Evolutionary conservation across 192 early-diverging fungal genomes (phyloP).

Genomic region (Umbelopsis sp.): DNA sequence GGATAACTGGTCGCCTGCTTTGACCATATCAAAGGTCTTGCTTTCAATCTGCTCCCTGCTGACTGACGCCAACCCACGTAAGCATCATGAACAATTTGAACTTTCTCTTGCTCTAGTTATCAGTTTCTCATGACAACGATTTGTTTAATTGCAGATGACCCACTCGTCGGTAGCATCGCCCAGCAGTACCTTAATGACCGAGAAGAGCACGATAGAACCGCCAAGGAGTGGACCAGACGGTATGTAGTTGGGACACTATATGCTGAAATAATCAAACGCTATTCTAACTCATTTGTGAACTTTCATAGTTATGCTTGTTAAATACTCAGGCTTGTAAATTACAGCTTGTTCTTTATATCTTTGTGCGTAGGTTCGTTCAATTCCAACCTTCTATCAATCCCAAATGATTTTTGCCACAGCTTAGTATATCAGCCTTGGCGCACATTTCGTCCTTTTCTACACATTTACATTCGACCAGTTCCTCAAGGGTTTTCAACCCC

Average conservation of each 20-base stretch:
- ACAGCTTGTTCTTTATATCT: neutral
- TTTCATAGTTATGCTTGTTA: constrained; percentile 12
- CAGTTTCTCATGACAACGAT: neutral
- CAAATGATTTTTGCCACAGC: neutral
- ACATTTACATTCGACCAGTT: neutral
- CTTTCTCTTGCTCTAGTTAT: neutral
- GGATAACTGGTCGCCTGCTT: constrained; percentile 96
- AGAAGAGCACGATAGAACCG: constrained; percentile 85
- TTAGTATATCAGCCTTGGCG: neutral
- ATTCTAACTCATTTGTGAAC: neutral
- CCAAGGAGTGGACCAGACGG: constrained; percentile 93
- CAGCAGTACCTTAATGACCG: constrained; percentile 84
- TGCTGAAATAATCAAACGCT: neutral
- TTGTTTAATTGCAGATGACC: constrained; percentile 67
- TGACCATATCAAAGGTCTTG: constrained; percentile 95
- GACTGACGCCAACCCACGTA: constrained; percentile 94
- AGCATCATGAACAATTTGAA: constrained; percentile 22
- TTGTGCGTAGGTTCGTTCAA: neutral
- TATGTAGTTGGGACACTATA: constrained; percentile 44
- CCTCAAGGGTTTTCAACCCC: neutral
- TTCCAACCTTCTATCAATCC: neutral
- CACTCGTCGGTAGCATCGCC: constrained; percentile 90
- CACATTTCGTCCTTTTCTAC: neutral
- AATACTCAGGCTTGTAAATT: neutral
- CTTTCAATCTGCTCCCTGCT: constrained; percentile 92